Conservation (phyloP, 2,329 filamentous ascomycete species). For the Paecilomyces variotii region DNA sequence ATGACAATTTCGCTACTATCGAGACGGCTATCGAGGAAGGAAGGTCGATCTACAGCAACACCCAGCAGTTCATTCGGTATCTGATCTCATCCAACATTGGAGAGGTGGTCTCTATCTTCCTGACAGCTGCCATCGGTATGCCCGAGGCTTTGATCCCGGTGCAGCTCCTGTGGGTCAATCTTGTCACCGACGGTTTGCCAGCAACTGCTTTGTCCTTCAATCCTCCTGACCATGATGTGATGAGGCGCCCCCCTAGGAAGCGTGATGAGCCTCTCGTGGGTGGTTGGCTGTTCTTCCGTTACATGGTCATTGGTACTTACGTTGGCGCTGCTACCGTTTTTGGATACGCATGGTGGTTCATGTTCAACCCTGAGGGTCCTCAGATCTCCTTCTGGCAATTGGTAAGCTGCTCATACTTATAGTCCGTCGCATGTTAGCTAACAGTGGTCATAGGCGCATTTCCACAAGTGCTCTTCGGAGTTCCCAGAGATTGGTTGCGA, state of each 20-base stretch:
- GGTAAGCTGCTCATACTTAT: constrained; percentile 31
- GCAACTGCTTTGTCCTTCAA: constrained; percentile 97
- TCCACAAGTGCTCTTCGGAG: constrained; percentile 80
- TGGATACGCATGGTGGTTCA: constrained; percentile 99
- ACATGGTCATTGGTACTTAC: constrained; percentile 91
- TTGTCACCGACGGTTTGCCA: constrained; percentile 93
- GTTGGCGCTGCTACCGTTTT: constrained; percentile 91
- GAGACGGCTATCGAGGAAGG: constrained; percentile 94
- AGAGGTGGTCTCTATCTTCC: constrained; percentile 97
- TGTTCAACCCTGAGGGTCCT: constrained; percentile 85
- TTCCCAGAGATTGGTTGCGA: constrained; percentile 86
- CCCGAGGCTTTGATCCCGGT: constrained; percentile 95
- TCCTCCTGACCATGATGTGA: constrained; percentile 95
- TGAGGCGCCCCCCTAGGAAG: constrained; percentile 85
- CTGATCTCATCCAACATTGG: constrained; percentile 99
- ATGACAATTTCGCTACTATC: constrained; percentile 98
- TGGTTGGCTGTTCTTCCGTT: constrained; percentile 95
- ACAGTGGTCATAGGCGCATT: constrained; percentile 53
- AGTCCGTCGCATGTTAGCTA: constrained; percentile 8
- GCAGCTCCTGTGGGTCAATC: constrained; percentile 96
- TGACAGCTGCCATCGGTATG: constrained; percentile 94
- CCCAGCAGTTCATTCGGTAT: constrained; percentile 98
- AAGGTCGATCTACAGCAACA: constrained; percentile 98
- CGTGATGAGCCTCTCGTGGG: constrained; percentile 87
- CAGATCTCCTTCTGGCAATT: constrained; percentile 88